phyloP scores from a whole-genome alignment of 331 rosid species.

The Pyracantha coccinea region DNA sequence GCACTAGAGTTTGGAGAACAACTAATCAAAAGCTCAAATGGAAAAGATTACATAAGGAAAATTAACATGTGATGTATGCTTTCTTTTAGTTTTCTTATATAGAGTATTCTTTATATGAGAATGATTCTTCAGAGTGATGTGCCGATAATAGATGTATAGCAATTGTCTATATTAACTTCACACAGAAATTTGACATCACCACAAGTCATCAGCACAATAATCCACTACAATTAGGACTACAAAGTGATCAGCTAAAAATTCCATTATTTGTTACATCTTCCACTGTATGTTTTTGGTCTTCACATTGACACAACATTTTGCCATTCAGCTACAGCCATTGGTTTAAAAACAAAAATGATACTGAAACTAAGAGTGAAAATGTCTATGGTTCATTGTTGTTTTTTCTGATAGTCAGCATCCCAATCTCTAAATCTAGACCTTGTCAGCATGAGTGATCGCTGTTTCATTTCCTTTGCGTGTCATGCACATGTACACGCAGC shows the following conservation, averaged over 20 bases:
- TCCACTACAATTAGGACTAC: background rate
- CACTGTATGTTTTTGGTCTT: background rate
- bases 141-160: background rate
- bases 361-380: background rate
- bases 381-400: background rate
- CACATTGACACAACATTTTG: background rate
- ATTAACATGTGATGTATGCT: background rate
- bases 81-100: background rate
- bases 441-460: background rate
- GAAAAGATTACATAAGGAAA: background rate
- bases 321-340: background rate
- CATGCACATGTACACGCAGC: background rate
- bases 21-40: background rate
- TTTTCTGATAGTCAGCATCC: background rate
- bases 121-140: background rate
- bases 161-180: background rate
- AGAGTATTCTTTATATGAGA: background rate
- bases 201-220: background rate
- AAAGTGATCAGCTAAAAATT: background rate
- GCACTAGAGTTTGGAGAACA: background rate
- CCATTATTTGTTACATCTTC: background rate
- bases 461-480: background rate
- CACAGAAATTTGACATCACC: background rate
- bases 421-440: background rate
- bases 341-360: too few species aligned